Percentiles rank a stretch among this genome's conserved stretches.
Evolutionary conservation across 2,329 filamentous ascomycete genomes (phyloP).

Genomic region (Neonectria coccinea): DNA sequence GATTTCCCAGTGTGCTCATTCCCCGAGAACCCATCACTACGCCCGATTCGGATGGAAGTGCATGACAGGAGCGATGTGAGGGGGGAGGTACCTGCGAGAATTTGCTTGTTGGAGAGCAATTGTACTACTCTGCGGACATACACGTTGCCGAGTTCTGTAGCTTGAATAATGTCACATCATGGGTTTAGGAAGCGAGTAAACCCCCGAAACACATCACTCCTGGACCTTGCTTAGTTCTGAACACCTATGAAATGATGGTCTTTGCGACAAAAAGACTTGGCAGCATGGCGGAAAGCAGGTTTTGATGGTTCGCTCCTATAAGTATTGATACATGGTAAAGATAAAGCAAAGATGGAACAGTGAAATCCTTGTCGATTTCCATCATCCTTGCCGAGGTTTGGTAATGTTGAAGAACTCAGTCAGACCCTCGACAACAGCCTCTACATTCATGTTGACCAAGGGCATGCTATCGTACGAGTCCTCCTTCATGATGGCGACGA

Average conservation of each 20-base stretch:
- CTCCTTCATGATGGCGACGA: conserved; percentile 89
- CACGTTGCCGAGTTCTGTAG: conserved; percentile 47
- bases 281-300: conserved; percentile 17
- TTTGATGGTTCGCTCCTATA: conserved; percentile 38
- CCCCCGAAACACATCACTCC: neutral
- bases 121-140: conserved; percentile 62
- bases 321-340: conserved; percentile 33
- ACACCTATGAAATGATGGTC: neutral
- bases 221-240: neutral
- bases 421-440: conserved; percentile 82
- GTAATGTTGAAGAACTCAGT: conserved; percentile 83
- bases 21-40: conserved; percentile 44
- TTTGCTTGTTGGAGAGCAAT: conserved; percentile 64
- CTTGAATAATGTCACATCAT: neutral
- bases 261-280: neutral
- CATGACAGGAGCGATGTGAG: conserved; percentile 57
- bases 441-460: conserved; percentile 87
- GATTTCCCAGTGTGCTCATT: conserved; percentile 42
- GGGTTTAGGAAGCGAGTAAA: too few relatives aligned
- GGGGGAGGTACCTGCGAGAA: conserved; percentile 61
- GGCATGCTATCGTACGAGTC: conserved; percentile 87
- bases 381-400: conserved; percentile 60
- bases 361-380: neutral
- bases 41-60: conserved; percentile 65
- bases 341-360: conserved; percentile 24